Evolutionary conservation across 805 yeast genomes (phyloP), one percentile per base, ranked within the genome.

Genomic region (Starmerella stigmatis): DNA sequence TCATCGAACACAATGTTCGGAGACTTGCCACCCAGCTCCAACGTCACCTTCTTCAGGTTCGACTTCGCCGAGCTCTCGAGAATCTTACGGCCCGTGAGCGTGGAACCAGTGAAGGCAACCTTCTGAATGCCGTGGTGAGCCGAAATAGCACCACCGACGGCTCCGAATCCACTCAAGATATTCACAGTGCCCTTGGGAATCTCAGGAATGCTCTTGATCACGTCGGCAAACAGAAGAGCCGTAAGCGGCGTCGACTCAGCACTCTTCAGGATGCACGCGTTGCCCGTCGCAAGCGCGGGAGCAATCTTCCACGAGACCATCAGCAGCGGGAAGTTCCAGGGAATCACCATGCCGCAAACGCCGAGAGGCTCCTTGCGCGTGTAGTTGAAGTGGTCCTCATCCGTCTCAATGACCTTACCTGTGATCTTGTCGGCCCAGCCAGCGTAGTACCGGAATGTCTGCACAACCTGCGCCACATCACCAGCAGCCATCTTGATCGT

Each of bases 21-120:
- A 20, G 95, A 85, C 70, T 88, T 88, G 61, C 97, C 97, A 60
- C 97, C 97, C 56, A 86, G 77, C 70, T 88, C 97, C 61, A 88
- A 72, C 35, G 96, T 86, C 50, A 88, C 85, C 64, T 81, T 83
- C 72, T 86, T 86, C 67, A 88, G 71, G 65, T 77, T 76, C 26
- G 62, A 55, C 34, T 53, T 47, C 45, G 82, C 81, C 49, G 94
- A 89, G 50, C 74, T 70, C 64, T 73, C 74, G 79, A 83, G 81
- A 60, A 88, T 81, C 56, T 66, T 66, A 63, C 79, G 79, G 61
- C 96, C 97, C 47, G 86, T 80, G 37, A 80, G 84, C 38, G 95
- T 86, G 30, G 95, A 86, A 52, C 96, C 96, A 46, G 96, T 86
- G 68, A 86, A 86, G 8, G 96, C 94, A 60, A 88, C 72, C 72